Evolutionary conservation across 2,329 filamentous ascomycete species (phyloP).

Genomic region (Colletotrichum phormii): DNA sequence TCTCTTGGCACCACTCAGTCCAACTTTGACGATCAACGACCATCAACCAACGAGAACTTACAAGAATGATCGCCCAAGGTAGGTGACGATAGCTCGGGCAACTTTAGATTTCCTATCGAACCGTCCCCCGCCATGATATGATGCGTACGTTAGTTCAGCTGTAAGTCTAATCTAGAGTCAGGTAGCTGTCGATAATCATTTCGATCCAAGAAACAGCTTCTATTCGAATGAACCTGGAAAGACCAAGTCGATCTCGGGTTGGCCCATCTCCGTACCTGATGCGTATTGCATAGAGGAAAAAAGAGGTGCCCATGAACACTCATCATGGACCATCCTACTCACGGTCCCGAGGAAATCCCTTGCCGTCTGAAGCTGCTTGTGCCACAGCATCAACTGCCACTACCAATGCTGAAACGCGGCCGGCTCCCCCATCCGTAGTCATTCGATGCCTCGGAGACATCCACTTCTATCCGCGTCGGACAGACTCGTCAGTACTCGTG

Average conservation of each 20-base stretch:
- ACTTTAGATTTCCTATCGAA: not conserved
- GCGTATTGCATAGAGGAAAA: not conserved
- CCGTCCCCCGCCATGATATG: too few species aligned
- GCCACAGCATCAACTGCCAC: constrained; percentile 28
- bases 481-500: not conserved
- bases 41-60: not conserved
- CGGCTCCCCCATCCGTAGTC: constrained; percentile 18
- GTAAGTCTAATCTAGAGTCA: too few species aligned
- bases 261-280: not conserved
- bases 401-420: constrained; percentile 33
- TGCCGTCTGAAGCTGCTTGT: constrained; percentile 33
- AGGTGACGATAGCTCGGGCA: not conserved
- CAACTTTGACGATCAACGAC: not conserved
- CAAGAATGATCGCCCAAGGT: not conserved
- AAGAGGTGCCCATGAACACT: not conserved
- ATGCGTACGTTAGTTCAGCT: not conserved
- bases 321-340: constrained; percentile 17
- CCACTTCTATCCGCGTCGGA: not conserved
- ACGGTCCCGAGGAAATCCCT: constrained; percentile 29
- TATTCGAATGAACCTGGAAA: not conserved
- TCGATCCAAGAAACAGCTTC: not conserved
- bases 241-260: not conserved
- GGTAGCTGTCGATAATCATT: not conserved
- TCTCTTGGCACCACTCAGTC: not conserved
- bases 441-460: constrained; percentile 27